Evolutionary conservation across 148 eudicot genomes (phyloP), one percentile per base, ranked within the genome.

Genomic region (Pouteria glomerata): DNA sequence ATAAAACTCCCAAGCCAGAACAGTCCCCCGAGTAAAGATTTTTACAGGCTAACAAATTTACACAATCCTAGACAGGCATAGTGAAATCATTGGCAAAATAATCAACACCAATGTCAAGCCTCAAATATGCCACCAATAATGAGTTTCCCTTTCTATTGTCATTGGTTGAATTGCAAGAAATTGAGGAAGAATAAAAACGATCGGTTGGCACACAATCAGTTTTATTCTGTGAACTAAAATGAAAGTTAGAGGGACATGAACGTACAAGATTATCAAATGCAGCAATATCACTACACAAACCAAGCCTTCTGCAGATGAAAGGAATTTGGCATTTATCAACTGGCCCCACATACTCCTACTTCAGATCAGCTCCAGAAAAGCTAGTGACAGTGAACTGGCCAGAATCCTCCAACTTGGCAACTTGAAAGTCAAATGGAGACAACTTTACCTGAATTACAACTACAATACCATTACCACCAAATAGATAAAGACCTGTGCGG

Each of bases 1-100:
- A 82, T 67, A 88, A 88, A 27, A 90, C 3, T 19, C 87, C 98
- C 73, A 88, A 75, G 75, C 98, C 90, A 50, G 90, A 76, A 59
- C 98, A 93, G 53, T 85, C 84, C 10, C 7, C 45, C 21, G 87
- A 80, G 64, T 96, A 93, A 34, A 82, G 68, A 72, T 80, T 76
- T 77, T 81, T 72, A 81, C 98, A 93, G 1, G 51, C 50, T 21
- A 96, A 85, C 45, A 86, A 61, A 56, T 79, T 77, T n/a, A 81
- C 52, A 39, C 86, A 85, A 44, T 64, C 73, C 56, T 63, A 71
- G 11, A 23, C 48, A 19, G 98, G 93, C 63, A 14, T 34, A 19
- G 70, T 47, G 71, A 82, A 90, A 71, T 80, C 73, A 39, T 69
- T 80, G 7, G 85, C 61, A 73, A 90, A 90, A 74, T 88, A 93